A percentile compares a stretch with the other conserved stretches of the same genome.
phyloP scores from a whole-genome alignment of 2,329 filamentous ascomycete species.

The Venturia carpophila region DNA sequence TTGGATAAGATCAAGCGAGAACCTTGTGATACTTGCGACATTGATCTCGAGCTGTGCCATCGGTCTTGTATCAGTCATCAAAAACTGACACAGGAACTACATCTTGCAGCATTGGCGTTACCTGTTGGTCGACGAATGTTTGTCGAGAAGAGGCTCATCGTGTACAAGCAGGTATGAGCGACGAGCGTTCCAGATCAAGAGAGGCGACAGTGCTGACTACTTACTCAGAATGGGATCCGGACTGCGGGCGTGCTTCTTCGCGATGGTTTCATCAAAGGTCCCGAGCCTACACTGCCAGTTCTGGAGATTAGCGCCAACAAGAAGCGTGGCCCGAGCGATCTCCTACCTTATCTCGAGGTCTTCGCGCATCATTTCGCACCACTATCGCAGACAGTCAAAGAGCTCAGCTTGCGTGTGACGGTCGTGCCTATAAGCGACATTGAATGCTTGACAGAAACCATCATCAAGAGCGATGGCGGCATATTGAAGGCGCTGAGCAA shows the following conservation, averaged over 20 bases:
- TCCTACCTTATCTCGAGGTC: constrained; percentile 70
- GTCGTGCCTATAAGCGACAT: constrained; percentile 70
- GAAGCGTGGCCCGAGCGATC: constrained; percentile 69
- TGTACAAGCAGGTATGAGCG: constrained; percentile 58
- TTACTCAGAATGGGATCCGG: constrained; percentile 61
- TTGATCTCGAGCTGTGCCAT: constrained; percentile 72
- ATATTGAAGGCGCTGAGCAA: constrained; percentile 32
- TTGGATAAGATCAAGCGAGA: constrained; percentile 84
- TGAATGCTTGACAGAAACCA: constrained; percentile 72
- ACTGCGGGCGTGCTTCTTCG: constrained; percentile 72
- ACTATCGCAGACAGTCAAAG: constrained; percentile 57
- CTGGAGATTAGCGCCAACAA: constrained; percentile 67
- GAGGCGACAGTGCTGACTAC: constrained; percentile 22
- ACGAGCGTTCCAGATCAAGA: constrained; percentile 19
- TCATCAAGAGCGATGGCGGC: constrained; percentile 44
- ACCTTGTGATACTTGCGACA: constrained; percentile 71
- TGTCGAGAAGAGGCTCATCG: constrained; percentile 63
- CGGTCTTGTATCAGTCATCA: constrained; percentile 73
- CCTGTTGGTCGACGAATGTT: constrained; percentile 77
- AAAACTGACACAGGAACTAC: constrained; percentile 70
- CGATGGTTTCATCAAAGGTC: constrained; percentile 62
- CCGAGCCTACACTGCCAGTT: constrained; percentile 64
- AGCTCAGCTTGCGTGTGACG: constrained; percentile 59
- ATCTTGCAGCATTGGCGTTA: constrained; percentile 68
- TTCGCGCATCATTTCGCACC: constrained; percentile 62